Evolutionary conservation across 495 filamentous ascomycete genomes (phyloP).

Genomic region (Xylaria venustula): DNA sequence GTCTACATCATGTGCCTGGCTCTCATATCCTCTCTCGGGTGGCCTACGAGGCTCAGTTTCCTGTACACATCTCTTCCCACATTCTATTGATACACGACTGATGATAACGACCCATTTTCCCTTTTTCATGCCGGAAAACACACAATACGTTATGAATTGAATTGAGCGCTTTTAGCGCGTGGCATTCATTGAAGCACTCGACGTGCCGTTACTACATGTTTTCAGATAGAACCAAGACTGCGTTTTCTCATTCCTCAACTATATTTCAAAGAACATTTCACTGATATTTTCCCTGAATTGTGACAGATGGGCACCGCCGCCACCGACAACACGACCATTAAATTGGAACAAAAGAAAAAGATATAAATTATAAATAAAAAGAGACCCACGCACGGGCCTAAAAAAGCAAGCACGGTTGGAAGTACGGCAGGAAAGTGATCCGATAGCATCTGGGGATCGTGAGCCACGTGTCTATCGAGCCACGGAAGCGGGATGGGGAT

Average conservation of each 20-base stretch:
- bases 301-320: constrained; percentile 37
- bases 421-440: not conserved
- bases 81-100: not conserved
- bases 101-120: not conserved
- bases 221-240: constrained; percentile 20
- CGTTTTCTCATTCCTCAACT: constrained; percentile 9
- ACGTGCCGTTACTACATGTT: constrained; percentile 7
- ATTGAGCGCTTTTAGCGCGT: not conserved
- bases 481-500: not conserved
- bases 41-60: not conserved
- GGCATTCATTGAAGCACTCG: not conserved
- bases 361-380: not conserved
- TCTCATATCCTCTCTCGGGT: not conserved
- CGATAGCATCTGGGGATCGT: not conserved
- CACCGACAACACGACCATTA: constrained; percentile 27
- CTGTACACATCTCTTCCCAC: not conserved
- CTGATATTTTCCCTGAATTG: constrained; percentile 29
- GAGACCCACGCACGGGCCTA: too few relatives aligned
- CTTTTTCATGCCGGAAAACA: not conserved
- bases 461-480: not conserved
- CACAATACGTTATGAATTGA: not conserved
- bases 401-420: not conserved
- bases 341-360: not conserved
- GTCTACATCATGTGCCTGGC: not conserved
- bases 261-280: constrained; percentile 18